Conservation (phyloP, 2,329 filamentous ascomycete species). For the Aureobasidium musti region DNA sequence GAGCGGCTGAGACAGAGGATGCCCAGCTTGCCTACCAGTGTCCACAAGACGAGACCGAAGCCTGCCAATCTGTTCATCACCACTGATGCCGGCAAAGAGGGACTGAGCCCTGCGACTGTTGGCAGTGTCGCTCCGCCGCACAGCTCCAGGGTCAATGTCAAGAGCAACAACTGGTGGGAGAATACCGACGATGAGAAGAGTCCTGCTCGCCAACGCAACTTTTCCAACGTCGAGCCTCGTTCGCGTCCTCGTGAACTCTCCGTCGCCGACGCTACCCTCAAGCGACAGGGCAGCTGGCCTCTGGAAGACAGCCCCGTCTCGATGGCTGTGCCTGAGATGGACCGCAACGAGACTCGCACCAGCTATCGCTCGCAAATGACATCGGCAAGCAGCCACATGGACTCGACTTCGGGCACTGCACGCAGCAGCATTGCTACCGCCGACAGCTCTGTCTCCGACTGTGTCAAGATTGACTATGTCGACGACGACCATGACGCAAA, state of each 20-base stretch:
- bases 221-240: conserved; percentile 8
- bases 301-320: conserved; percentile 10
- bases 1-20: conserved; percentile 42
- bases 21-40: conserved; percentile 22
- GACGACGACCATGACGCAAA: conserved; percentile 48
- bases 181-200: background rate
- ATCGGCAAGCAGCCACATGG: conserved; percentile 57
- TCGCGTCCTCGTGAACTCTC: conserved; percentile 1
- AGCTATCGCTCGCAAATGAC: conserved; percentile 64
- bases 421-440: conserved; percentile 80
- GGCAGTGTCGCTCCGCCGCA: conserved; percentile 19
- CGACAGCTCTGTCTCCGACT: conserved; percentile 71
- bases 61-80: conserved; percentile 19
- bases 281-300: conserved; percentile 25
- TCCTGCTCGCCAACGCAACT: conserved; percentile 15
- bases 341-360: conserved; percentile 51
- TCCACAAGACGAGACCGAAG: conserved; percentile 19
- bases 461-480: conserved; percentile 58
- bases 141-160: conserved; percentile 14
- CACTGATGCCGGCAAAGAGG: conserved; percentile 5
- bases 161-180: conserved; percentile 26
- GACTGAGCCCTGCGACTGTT: background rate
- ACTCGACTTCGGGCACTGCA: conserved; percentile 67
- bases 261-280: background rate
- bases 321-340: conserved; percentile 3